Evolutionary conservation across 108 stramenopile genomes (phyloP), one percentile per base, ranked within the genome.

Genomic region (Mayamaea pseudoterrestris): DNA sequence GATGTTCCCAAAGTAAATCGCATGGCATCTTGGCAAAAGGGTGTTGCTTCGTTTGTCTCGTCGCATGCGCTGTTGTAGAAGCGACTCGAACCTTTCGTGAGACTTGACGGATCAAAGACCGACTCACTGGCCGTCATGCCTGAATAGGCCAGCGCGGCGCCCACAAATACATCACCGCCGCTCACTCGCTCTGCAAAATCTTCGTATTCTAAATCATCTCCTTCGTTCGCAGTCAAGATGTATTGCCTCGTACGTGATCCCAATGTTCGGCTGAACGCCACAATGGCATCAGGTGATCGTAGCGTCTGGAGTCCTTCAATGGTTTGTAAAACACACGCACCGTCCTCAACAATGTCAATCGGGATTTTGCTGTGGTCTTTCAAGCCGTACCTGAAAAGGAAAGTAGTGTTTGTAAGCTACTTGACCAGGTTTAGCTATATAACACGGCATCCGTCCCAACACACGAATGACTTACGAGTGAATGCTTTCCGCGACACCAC

Each of bases 321-420:
- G 12, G 56, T 66, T 1, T 61, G 52, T 14, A 49, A 16, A 13
- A 25, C 24, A 34, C 73, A 74, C 29, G 49, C 68, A 12, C 57
- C 73, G 30, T 69, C 69, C 26, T 69, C 57, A 9, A 74, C 41
- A n/a, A 69, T 30, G 53, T 74, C 73, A 17, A 67, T 47, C 64
- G 55, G 27, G 30, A 35, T 20, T 44, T 59, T 21, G 60, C 12
- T 12, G 42, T 65, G 41, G 28, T 35, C 51, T 56, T 74, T 74
- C 12, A 74, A 50, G 18, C 68, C 68, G 43, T 63, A 66, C 11
- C 55, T 41, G 12, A 23, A 25, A 28, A 65, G 45, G 16, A 26
- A 23, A 17, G 41, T 20, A 45, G n/a, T n/a, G n/a, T n/a, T n/a
- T n/a, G n/a, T n/a, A n/a, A n/a, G n/a, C n/a, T n/a, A n/a, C n/a